Evolutionary conservation across 345 rosid species (phyloP), one percentile per base, ranked within the genome.

Genomic region (Acer negundo): DNA sequence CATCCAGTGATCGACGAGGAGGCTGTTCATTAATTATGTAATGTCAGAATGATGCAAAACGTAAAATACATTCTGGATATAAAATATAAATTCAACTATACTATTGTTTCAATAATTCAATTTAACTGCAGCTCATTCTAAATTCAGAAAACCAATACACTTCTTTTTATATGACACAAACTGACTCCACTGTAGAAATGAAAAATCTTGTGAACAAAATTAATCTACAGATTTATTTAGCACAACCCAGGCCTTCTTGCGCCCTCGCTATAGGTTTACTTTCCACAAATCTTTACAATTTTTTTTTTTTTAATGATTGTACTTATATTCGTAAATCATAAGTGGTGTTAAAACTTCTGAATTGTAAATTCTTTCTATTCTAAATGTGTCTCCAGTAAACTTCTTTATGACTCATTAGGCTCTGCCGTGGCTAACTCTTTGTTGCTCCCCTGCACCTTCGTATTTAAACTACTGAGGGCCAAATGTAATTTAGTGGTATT

Each of bases 1-100:
- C 99, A 79, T 95, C 98, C 86, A 95, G 78, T 64, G 99, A 95
- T 80, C 90, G 83, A 8, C 67, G 81, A 73, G 99, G 95, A 51
- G 99, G 98, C 99, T 95, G 86, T 75, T 16, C 75, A 51, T 70
- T 72, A 23, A 68, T 6, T 31, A 55, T 9, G 23, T 78, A 64
- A 75, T 10, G 26, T 67, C 26, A 78, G 31, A 19, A 65, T 31
- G 10, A 58, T 31, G 20, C 70, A 68, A 58, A 17, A 47, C 53
- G 19, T 46, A 6, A 66, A 47, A 23, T 20, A 65, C 28, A 44
- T 24, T 65, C 73, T 42, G 6, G 19, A 42, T 58, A 72, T 40
- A 26, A 46, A 8, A 17, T 26, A 16, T 11, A 44, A 47, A 35
- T 75, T 51, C 62, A 46, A 40, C 63, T n/a, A 17, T 31, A 47